Conservation (phyloP, 371 early-diverging fungal species). For the Mucor sp. region DNA sequence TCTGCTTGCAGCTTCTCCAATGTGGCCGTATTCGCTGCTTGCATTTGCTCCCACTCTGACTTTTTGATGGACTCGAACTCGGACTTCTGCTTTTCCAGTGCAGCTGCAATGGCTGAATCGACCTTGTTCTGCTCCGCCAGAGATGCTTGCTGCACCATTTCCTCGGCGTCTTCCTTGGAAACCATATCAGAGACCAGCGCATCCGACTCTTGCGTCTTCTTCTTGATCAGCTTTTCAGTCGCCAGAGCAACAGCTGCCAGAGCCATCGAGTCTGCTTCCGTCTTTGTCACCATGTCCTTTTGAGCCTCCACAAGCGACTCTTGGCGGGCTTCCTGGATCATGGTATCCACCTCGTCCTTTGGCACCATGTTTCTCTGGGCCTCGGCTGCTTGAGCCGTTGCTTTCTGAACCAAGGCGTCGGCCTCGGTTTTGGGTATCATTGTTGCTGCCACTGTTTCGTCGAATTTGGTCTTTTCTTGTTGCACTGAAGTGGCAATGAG, state of each 20-base stretch:
- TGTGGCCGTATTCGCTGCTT: background rate
- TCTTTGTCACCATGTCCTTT: slow-evolving; percentile 16
- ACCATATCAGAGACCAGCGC: slow-evolving; percentile 7
- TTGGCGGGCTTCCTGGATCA: slow-evolving; percentile 1
- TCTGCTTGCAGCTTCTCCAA: slow-evolving; percentile 4
- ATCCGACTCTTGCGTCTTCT: background rate
- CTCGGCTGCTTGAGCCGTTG: background rate
- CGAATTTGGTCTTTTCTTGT: background rate
- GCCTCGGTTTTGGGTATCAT: slow-evolving; percentile 3
- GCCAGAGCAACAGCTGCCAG: slow-evolving; percentile 17
- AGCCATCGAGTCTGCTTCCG: slow-evolving; percentile 14
- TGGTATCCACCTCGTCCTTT: background rate
- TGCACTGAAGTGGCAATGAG: background rate
- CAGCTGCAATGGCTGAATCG: background rate
- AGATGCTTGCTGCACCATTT: slow-evolving; percentile 3
- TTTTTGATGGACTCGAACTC: background rate
- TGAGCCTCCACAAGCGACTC: background rate
- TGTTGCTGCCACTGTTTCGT: background rate
- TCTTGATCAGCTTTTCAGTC: slow-evolving; percentile 1
- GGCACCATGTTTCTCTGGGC: background rate
- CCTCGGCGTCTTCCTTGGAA: slow-evolving; percentile 11
- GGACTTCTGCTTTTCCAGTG: slow-evolving; percentile 10
- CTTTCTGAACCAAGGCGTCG: background rate
- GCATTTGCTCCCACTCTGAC: slow-evolving; percentile 1
- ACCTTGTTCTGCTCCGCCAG: slow-evolving; percentile 6